These are phyloP conservation scores for Colletotrichum sojae DNA, from an alignment of 2,329 filamentous ascomycete species.

Conservation along the genomic window DNA sequence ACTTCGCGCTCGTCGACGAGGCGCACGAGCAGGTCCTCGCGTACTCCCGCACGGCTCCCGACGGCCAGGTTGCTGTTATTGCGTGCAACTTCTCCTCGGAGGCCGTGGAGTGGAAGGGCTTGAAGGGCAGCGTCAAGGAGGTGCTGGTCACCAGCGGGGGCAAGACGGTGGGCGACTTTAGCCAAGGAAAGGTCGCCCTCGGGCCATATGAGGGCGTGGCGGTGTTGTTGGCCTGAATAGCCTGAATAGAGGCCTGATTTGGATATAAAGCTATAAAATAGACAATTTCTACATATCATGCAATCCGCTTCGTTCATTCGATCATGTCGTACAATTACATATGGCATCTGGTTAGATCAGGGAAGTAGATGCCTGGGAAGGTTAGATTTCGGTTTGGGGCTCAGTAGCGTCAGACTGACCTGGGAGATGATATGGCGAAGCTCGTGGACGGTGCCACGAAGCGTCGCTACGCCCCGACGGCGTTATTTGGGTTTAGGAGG, in stretches of 20 bases:
- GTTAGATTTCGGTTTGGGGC: no score
- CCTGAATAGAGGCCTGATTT: no score
- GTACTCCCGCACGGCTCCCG: constrained; percentile 52
- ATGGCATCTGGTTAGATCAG: no score
- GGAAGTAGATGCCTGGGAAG: no score
- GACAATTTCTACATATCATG: background rate
- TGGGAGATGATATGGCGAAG: no score
- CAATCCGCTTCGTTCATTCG: background rate
- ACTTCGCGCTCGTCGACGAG: constrained; percentile 58
- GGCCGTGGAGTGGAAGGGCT: constrained; percentile 48
- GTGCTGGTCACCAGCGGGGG: constrained; percentile 52
- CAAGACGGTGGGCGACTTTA: constrained; percentile 48
- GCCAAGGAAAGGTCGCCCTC: constrained; percentile 47
- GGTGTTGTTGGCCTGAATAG: constrained; percentile 48
- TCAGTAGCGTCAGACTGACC: no score
- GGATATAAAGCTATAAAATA: background rate
- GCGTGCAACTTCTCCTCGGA: constrained; percentile 56
- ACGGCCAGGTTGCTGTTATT: constrained; percentile 52
- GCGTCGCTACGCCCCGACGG: no score
- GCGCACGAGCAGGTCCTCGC: constrained; percentile 54
- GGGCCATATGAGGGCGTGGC: constrained; percentile 55
- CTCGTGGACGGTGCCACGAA: no score
- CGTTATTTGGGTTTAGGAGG: no score
- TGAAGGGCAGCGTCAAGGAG: constrained; percentile 48
- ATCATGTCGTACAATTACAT: no score